Evolutionary conservation across 2,329 filamentous ascomycete species (phyloP), one percentile per base, ranked within the genome.

Genomic region (Phaeosphaeria sp.): DNA sequence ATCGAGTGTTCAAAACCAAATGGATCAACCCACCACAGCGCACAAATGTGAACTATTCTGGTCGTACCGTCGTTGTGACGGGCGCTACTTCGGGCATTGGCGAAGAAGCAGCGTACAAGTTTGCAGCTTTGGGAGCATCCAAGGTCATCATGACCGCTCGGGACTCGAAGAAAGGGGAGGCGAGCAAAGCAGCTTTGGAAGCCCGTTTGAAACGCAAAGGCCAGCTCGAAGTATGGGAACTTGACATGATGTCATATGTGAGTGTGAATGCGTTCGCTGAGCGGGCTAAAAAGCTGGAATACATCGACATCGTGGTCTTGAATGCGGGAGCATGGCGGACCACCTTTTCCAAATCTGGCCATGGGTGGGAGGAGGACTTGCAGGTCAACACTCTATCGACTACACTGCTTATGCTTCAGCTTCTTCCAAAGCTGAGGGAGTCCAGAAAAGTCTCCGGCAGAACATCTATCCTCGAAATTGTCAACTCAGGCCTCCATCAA

Each of bases 351-450:
- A 50, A 64, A 24, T 70, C 71, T 1, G 45, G 33, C 17, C 65
- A 77, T 60, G 77, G 77, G 18, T 80, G 74, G 73, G 78, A 81
- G 63, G 67, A 73, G 50, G 82, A 79, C 1, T 61, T 89, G 11
- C 85, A 88, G 67, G 82, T 87, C 61, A 88, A 88, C 65, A 78
- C 82, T 1, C 73, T 89, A 1, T 85, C 84, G 2, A 88, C 84
- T 1, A 78, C 81, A 6, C 75, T 87, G 1, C 73, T 89, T 6
- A 83, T 78, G 0, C 60, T 87, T 2, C 68, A 87, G 1, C 75
- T 89, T 11, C 72, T 80, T 22, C 77, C 78, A 2, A 74, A 75
- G 44, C 60, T 79, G 27, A 73, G 70, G 55, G 59, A 63, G 25
- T 70, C 74, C 0, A 70, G 65, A 45, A 55, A 59, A 11, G 21